Base-by-base conservation (phyloP, 1,284 basidiomycete species). In the Xerocomus nothofagi region DNA sequence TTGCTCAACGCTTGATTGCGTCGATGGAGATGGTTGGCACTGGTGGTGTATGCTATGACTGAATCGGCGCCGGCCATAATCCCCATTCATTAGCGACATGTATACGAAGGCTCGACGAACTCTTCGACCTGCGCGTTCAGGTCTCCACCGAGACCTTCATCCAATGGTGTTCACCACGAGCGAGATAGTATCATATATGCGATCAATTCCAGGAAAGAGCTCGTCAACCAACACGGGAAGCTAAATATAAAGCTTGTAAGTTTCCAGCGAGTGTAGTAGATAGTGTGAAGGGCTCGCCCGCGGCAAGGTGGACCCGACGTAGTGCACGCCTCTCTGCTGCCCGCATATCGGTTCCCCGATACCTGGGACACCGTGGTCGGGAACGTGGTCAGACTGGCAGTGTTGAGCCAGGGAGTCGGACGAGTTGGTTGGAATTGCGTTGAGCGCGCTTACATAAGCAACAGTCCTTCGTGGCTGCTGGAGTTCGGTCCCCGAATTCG, bases 111-210 rank as follows among this genome's bases (percentile, higher is more conserved):
- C 40, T 80, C 73, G 1, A 86, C 70, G 15, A 86, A 70, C 2
- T 76, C 77, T 62, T 93, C 85, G 39, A 98, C 84, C 54, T 80
- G 80, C 3, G 68, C 66, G 10, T 85, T 79, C 3, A 99, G 71
- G 58, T 97, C 91, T 17, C 85, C 86, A 2, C 96, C 96, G 2
- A 98, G 81, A 2, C 96, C 96, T 67, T 96, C 96, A 99, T 2
- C 96, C 96, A 81, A 96, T 95, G 0, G 92, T 98, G 67, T 99
- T 99, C 48, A 98, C 81, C 9, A 98, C 79, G 6, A 99, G 80
- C 0, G 96, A 96, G 4, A 91, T 77, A n/a, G 66, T 51, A 47
- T 84, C 81, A 2, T 60, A 55, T 40, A 84, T 76, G 34, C 77
- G 73, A n/a, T 58, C 57, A 18, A 73, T 70, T 5, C 63, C 68